Conservation (phyloP, 768 basidiomycete genomes). For the Mycena epipterygia region DNA sequence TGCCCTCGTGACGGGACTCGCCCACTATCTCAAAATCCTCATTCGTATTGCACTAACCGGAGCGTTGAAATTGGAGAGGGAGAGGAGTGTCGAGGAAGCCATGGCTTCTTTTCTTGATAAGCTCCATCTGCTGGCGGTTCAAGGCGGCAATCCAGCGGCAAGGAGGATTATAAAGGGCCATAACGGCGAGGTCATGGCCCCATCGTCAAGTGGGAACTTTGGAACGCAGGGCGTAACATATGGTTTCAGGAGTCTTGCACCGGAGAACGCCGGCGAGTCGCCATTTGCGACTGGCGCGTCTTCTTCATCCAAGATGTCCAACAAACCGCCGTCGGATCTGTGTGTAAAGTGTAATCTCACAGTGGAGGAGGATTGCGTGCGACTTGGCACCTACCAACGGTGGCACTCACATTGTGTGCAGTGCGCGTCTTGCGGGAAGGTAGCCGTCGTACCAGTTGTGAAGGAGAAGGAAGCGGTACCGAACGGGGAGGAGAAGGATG, state of each 20-base stretch:
- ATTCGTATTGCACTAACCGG: constrained; percentile 98
- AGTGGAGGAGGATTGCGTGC: constrained; percentile 97
- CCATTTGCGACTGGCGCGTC: constrained; percentile 73
- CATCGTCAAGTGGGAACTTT: constrained; percentile 64
- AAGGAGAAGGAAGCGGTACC: constrained; percentile 68
- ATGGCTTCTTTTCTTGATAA: constrained; percentile 94
- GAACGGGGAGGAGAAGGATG: constrained; percentile 66
- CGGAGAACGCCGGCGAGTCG: constrained; percentile 91
- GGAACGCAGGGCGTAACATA: constrained; percentile 93
- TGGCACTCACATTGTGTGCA: constrained; percentile 98
- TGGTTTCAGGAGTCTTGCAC: constrained; percentile 92
- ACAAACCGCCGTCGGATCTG: constrained; percentile 87
- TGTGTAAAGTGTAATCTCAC: constrained; percentile 91
- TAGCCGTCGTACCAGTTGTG: constrained; percentile 71
- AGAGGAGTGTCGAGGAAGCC: constrained; percentile 84
- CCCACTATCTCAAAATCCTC: constrained; percentile 99
- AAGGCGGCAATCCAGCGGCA: constrained; percentile 85
- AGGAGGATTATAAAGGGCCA: constrained; percentile 82
- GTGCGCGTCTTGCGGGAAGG: constrained; percentile 84
- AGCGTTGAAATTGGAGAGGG: constrained; percentile 94
- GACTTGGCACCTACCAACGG: constrained; percentile 94
- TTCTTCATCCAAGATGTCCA: constrained; percentile 66
- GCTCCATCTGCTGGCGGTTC: constrained; percentile 90
- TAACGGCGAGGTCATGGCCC: constrained; percentile 71
- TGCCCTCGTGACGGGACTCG: constrained; percentile 97